A percentile compares a stretch with the other conserved stretches of the same genome.
Evolutionary conservation across 768 basidiomycete genomes (phyloP).

Genomic region (Brasilioporus rufonigricans): DNA sequence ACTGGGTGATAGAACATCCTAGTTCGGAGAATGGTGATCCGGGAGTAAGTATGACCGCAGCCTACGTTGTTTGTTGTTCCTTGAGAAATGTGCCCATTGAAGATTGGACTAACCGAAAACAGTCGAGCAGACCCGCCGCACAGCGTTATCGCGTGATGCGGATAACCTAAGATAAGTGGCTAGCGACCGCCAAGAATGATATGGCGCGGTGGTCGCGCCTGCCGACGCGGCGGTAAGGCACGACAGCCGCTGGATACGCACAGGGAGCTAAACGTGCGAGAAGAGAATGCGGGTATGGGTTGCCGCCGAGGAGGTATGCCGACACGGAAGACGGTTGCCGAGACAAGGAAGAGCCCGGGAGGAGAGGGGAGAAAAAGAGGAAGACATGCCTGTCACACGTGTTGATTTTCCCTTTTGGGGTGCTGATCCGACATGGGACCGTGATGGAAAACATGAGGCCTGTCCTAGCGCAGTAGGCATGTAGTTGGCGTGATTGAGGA

Average conservation of each 20-base stretch:
- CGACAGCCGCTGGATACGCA: too few species aligned
- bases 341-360: slow-evolving; percentile 2
- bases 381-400: slow-evolving; percentile 25
- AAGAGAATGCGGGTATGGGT: slow-evolving; percentile 10
- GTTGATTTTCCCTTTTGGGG: slow-evolving; percentile 19
- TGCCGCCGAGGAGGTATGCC: slow-evolving; percentile 7
- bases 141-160: not conserved
- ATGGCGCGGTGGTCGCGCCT: not conserved
- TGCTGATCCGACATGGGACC: slow-evolving; percentile 18
- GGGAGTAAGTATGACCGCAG: too few species aligned
- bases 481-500: slow-evolving; percentile 20
- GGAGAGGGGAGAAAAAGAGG: slow-evolving; percentile 17
- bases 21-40: too few species aligned
- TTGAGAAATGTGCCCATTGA: not conserved
- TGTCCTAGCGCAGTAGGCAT: slow-evolving; percentile 8
- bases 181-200: not conserved
- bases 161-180: not conserved
- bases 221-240: slow-evolving; percentile 5
- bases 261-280: too few species aligned
- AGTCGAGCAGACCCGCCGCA: too few species aligned
- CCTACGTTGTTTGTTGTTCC: too few species aligned
- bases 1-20: not conserved
- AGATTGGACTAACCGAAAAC: not conserved
- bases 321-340: slow-evolving; percentile 3
- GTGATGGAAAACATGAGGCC: slow-evolving; percentile 20